Base-by-base conservation (phyloP, 179 eudicot species). In the Actinidia arguta region DNA sequence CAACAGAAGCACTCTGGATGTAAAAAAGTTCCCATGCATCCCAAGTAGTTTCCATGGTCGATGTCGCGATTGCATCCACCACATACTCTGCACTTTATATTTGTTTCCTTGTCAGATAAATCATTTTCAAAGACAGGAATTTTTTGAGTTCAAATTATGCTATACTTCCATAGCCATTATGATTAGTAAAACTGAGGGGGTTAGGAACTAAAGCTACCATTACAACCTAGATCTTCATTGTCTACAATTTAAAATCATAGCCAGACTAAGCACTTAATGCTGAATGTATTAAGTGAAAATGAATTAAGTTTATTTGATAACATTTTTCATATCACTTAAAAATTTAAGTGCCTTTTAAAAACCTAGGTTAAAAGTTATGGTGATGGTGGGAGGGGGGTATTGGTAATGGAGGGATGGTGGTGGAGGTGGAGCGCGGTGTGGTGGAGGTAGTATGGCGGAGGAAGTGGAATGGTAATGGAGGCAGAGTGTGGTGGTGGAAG, bases 1-100 rank as follows among this genome's bases (percentile, higher is more conserved):
- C 99, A 97, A 78, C 95, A 75, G 82, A 97, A 97, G 85, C 99
- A 97, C 80, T 92, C 92, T 47, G 98, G 98, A 86, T 97, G 99
- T 73, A 91, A 97, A 80, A 91, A 93, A 8, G 93, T 88, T 39
- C 97, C 99, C 98, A 95, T 95, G 91, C 97, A 97, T 82, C 98
- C 98, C 83, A 97, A 88, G 83, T 95, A 97, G 83, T 88, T 94
- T 22, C 97, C 98, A 86, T 81, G 81, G 24, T 94, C 97, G 85
- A 97, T 94, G 78, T 93, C 97, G 16, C 83, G 88, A 66, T 95
- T 90, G 85, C 99, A 97, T 56, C 99, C 96, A 81, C 92, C 91
- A 73, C 99, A 97, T 78, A 91, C 81, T 88, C 99, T 94, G 91
- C 85, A 83, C 81, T 25, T 24, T 78, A 75, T 58, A 63, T 31